Evolutionary conservation across 2,329 filamentous ascomycete species (phyloP).

Genomic region (Alternaria consortialis): DNA sequence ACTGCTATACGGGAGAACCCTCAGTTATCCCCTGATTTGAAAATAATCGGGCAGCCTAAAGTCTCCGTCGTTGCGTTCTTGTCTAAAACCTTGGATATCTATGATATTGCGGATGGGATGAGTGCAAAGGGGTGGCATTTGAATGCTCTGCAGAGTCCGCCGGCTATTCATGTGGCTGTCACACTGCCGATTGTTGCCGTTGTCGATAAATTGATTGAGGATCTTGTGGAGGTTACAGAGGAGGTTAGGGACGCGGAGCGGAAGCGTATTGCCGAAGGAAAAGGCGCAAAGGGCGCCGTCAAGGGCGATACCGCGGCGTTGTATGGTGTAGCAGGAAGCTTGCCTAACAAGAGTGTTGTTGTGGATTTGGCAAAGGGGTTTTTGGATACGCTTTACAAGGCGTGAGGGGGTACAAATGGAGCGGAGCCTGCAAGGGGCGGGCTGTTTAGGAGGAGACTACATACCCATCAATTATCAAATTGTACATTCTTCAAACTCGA

Average conservation of each 20-base stretch:
- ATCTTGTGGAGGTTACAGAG: conserved; percentile 69
- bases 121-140: conserved; percentile 88
- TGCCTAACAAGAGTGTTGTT: conserved; percentile 96
- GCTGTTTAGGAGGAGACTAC: background rate
- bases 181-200: conserved; percentile 85
- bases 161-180: conserved; percentile 92
- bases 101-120: conserved; percentile 94
- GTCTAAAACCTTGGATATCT: conserved; percentile 85
- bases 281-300: conserved; percentile 64
- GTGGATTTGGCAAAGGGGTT: conserved; percentile 90
- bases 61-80: conserved; percentile 91
- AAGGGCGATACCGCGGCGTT: conserved; percentile 84
- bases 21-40: conserved; percentile 74
- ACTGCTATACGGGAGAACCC: conserved; percentile 76
- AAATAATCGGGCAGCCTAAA: conserved; percentile 82
- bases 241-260: conserved; percentile 83
- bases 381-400: conserved; percentile 91
- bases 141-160: conserved; percentile 89
- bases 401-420: conserved; percentile 54
- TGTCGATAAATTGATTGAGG: conserved; percentile 79
- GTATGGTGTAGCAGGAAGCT: conserved; percentile 92
- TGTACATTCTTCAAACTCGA: background rate
- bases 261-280: conserved; percentile 74
- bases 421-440: too few relatives aligned
- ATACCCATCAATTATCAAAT: background rate